These are phyloP conservation scores for Calendula officinalis DNA, from an alignment of 129 eudicot species.

Conservation along the genomic window DNA sequence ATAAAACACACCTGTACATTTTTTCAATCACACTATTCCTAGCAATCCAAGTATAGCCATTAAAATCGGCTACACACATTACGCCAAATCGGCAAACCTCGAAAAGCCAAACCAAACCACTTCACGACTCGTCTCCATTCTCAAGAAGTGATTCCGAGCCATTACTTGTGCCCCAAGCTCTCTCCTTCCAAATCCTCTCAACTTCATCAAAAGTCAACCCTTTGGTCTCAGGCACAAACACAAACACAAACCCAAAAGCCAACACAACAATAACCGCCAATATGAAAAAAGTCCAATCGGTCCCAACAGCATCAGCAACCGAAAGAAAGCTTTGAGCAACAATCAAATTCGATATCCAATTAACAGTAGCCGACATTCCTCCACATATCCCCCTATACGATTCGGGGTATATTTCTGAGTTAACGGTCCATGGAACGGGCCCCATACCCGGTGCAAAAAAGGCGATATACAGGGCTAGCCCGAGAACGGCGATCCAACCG, in stretches of 20 bases:
- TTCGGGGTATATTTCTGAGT: constrained; percentile 91
- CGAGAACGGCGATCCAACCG: constrained; percentile 82
- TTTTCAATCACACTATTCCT: constrained; percentile 20
- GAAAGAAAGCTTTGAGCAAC: constrained; percentile 89
- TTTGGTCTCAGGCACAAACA: constrained; percentile 85
- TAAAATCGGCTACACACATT: constrained; percentile 30
- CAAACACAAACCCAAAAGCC: constrained; percentile 60
- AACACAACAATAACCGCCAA: constrained; percentile 56
- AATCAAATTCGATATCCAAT: constrained; percentile 82
- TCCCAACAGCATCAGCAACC: constrained; percentile 72
- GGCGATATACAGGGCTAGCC: constrained; percentile 75
- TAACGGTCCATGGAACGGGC: constrained; percentile 98
- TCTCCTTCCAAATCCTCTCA: constrained; percentile 78
- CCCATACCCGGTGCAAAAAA: constrained; percentile 99
- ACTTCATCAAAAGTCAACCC: constrained; percentile 91
- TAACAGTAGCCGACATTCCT: constrained; percentile 96
- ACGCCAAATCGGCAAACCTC: background rate
- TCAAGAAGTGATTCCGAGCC: constrained; percentile 44
- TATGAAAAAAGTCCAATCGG: constrained; percentile 71
- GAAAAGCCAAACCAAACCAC: background rate
- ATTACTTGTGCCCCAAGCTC: constrained; percentile 46
- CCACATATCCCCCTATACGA: constrained; percentile 86
- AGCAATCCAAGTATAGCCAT: constrained; percentile 22
- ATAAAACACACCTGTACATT: constrained; percentile 29
- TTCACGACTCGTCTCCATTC: constrained; percentile 29